Evolutionary conservation across 208 protist species (phyloP).

Genomic region (Trypanosomatidae sp.): DNA sequence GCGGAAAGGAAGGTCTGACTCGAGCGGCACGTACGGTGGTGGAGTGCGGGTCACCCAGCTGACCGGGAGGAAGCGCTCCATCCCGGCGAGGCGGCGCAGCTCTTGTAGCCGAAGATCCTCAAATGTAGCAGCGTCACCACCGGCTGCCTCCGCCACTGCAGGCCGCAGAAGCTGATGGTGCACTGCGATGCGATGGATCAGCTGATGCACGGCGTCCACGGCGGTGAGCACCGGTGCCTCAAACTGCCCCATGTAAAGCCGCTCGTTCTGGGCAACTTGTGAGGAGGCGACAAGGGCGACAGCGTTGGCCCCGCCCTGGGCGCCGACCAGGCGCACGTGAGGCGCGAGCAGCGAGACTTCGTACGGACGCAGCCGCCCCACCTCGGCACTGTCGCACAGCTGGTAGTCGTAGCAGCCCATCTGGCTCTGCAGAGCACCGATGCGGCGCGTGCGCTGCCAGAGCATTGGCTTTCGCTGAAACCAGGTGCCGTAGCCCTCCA

Average conservation of each 20-base stretch:
- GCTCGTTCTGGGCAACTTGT: constrained; percentile 78
- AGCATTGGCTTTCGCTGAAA: constrained; percentile 90
- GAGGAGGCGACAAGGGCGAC: constrained; percentile 74
- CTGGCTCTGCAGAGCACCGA: constrained; percentile 79
- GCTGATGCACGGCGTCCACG: constrained; percentile 80
- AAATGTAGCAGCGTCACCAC: background rate
- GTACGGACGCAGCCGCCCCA: constrained; percentile 53
- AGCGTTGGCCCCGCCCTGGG: constrained; percentile 56
- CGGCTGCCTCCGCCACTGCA: background rate
- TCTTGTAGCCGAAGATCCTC: constrained; percentile 16
- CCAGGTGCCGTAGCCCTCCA: constrained; percentile 86
- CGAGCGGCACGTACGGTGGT: constrained; percentile 83
- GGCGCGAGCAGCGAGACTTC: constrained; percentile 73
- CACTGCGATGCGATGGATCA: constrained; percentile 65
- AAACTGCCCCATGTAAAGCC: constrained; percentile 84
- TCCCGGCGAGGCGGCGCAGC: constrained; percentile 23
- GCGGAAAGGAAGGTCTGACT: constrained; percentile 83
- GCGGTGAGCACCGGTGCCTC: constrained; percentile 81
- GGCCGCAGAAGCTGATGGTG: constrained; percentile 58
- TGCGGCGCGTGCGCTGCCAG: constrained; percentile 83
- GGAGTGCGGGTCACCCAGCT: constrained; percentile 83
- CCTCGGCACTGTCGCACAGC: constrained; percentile 34
- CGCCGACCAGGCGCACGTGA: constrained; percentile 55
- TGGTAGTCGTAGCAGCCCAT: constrained; percentile 78
- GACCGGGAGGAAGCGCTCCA: constrained; percentile 74